These are phyloP conservation scores for Metschnikowia anglica DNA, from an alignment of 805 yeast species.

Conservation along the genomic window DNA sequence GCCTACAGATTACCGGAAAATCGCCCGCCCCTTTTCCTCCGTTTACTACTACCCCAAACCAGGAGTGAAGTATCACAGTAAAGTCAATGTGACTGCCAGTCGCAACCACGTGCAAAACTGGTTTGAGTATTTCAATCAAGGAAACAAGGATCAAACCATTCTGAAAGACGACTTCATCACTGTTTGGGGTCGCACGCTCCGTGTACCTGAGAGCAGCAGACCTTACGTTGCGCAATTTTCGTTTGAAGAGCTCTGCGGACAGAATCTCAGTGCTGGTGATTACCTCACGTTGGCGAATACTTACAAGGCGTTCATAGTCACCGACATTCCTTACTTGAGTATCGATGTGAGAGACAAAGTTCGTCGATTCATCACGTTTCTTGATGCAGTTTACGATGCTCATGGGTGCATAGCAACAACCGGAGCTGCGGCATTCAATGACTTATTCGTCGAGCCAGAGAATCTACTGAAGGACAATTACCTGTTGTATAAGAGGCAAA, in stretches of 20 bases:
- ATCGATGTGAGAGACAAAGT: conserved; percentile 78
- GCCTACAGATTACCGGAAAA: conserved; percentile 90
- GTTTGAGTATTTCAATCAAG: conserved; percentile 76
- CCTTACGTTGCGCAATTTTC: conserved; percentile 87
- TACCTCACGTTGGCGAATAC: conserved; percentile 77
- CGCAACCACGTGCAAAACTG: conserved; percentile 66
- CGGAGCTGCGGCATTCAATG: conserved; percentile 79
- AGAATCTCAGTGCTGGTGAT: conserved; percentile 90
- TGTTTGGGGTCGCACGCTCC: conserved; percentile 87
- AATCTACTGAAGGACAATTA: conserved; percentile 50
- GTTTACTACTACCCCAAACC: conserved; percentile 75
- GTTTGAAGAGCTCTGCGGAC: conserved; percentile 82
- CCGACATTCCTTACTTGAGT: conserved; percentile 88
- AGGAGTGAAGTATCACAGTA: conserved; percentile 54
- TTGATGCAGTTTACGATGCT: conserved; percentile 94
- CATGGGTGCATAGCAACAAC: conserved; percentile 88
- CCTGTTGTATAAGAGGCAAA: conserved; percentile 41
- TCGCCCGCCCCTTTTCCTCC: conserved; percentile 77
- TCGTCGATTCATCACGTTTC: conserved; percentile 87
- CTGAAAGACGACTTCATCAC: conserved; percentile 33
- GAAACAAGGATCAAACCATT: conserved; percentile 35
- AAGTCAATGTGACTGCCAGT: conserved; percentile 50
- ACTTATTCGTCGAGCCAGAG: conserved; percentile 83
- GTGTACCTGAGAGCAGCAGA: conserved; percentile 73
- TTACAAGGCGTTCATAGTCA: conserved; percentile 77